Base-by-base conservation (phyloP, 805 yeast genomes). In the Monosporozyma unispora region DNA sequence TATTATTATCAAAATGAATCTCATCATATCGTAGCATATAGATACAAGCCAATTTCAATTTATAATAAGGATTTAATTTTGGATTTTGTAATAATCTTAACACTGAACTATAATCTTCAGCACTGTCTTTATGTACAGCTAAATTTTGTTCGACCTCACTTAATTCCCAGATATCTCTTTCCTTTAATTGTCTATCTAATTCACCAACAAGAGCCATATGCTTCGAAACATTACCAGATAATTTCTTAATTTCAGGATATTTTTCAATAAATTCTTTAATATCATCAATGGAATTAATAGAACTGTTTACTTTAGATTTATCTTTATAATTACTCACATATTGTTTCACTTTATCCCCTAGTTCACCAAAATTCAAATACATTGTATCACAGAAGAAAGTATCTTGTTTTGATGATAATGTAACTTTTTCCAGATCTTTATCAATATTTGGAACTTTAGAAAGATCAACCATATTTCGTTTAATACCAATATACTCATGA, bases 311-410 rank as follows among this genome's bases (percentile, higher is more conserved):
- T 58, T 89, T 85, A 1, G 97, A 86, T 60, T 85, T 86, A 19
- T 73, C 64, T 61, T 88, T 91, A 67, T 89, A 93, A 43, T 79
- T 82, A 48, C 81, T 82, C 29, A 93, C 96, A 60, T 87, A 87
- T 49, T 77, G 81, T 59, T 87, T 90, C 60, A 93, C 84, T 55
- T 80, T 79, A 38, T 89, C 96, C 40, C 96, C 93, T 48, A 93
- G 72, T 62, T 93, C 98, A 29, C 98, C 99, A 70, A 90, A 95
- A 67, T 93, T 93, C 56, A 86, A 73, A 63, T 79, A 87, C 90
- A 88, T 85, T 2, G 93, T 76, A 50, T 87, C 87, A 31, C 73
- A 72, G 67, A 78, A 93, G 60, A 93, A 93, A 19, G 73, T 66
- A 64, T 93, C 99, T 52, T 80, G 84, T 51, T 77, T 81, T 53